Evolutionary conservation across 306 rosid genomes (phyloP), one percentile per base, ranked within the genome.

Genomic region (Cucurbita maxima): DNA sequence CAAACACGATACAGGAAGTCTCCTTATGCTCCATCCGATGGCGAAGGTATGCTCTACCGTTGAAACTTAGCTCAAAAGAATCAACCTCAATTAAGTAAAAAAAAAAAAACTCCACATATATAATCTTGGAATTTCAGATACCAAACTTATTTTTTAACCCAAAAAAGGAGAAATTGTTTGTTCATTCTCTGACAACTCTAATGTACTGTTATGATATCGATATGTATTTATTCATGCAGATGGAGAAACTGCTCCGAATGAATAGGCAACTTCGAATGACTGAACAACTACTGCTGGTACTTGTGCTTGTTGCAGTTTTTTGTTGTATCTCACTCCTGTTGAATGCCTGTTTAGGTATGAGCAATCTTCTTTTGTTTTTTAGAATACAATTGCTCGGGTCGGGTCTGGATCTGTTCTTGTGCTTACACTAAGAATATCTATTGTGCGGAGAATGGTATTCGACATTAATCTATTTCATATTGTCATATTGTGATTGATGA

Each of bases 1-100:
- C 98, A 90, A 81, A 93, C 98, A 3, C 87, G 98, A 14, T 90
- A 93, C 86, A 84, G 96, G 82, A 93, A 90, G 76, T 93, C 98
- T 79, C 93, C 87, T 55, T 93, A 78, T 72, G 97, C 98, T 77
- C 98, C 97, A 22, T 47, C 96, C 4, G 91, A 72, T 15, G 84
- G 86, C 14, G 97, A 90, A 89, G 97, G 97, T 90, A 82, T 50
- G 30, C 44, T 30, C 45, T 8, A 8, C 10, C 8, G 48, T 69
- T 48, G 18, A 50, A 69, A 8, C 45, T 30, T 48, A 13, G 13
- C 34, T 8, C 19, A 14, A 63, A 18, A 16, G 15, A 50, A 48
- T 18, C 18, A 67, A 45, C 36, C 3, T 25, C 25, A 25, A 1
- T 25, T 25, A 25, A 25, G 25, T 25, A 25, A 22, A 22, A 25